Evolutionary conservation across 768 basidiomycete genomes (phyloP), one percentile per base, ranked within the genome.

Genomic region (Agaricus blazei): DNA sequence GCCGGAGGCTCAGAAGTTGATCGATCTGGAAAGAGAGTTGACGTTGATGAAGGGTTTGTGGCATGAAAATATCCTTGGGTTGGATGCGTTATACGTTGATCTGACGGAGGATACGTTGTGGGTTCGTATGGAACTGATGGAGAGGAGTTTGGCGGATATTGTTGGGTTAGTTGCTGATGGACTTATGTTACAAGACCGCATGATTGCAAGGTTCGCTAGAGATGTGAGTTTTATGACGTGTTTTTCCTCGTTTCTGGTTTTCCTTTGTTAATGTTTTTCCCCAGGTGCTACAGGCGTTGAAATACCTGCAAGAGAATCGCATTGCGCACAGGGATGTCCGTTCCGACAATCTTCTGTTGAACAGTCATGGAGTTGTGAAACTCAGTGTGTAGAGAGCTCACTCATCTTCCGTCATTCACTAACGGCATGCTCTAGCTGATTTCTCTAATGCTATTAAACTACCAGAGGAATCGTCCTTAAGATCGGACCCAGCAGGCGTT

Each of bases 91-190:
- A 24, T 90, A 89, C 67, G 83, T 89, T 28, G 82, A 86, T 61
- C 65, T 85, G 3, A 72, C 74, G 36, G 84, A 84, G 55, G 81
- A 82, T 59, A 79, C 83, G 56, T 68, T 93, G 37, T 93, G 91
- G 91, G 85, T 93, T 48, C 74, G 85, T 59, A 93, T 93, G 91
- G 90, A 92, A 67, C 79, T 93, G 31, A 91, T 93, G 90, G 89
- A 91, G 62, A 77, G 90, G 59, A 91, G 89, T 65, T 72, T 93
- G 60, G 91, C 91, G 62, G 91, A 93, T 66, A 78, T 93, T 45
- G 75, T 93, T 14, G 81, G 75, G 14, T 67, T 91, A 19, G 81
- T 80, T 6, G 78, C 72, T 11, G 75, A 81, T 57, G 88, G 88
- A 0, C 67, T 90, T 37, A 73, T 78, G 61, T 58, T 93, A 48